Evolutionary conservation across 2,329 filamentous ascomycete species (phyloP).

Genomic region (Clarireedia homoeocarpa): DNA sequence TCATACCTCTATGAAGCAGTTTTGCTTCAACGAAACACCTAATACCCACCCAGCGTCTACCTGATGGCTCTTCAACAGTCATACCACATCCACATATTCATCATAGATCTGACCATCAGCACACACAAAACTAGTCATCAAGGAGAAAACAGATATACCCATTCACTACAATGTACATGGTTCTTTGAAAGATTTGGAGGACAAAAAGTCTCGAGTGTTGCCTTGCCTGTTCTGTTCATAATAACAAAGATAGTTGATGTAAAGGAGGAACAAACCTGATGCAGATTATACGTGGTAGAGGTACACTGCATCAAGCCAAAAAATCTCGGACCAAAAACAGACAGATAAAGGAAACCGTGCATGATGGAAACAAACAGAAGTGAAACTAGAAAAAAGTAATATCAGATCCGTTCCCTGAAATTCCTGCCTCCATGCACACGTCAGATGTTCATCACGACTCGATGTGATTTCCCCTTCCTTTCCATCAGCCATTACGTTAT

Average conservation of each 20-base stretch:
- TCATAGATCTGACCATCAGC: no score
- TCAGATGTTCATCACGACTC: slow-evolving; percentile 21
- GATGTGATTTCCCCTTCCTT: slow-evolving; percentile 11
- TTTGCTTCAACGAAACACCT: no score
- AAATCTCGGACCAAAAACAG: slow-evolving; percentile 4
- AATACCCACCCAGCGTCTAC: no score
- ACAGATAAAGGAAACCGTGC: slow-evolving; percentile 7
- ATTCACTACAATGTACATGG: slow-evolving; percentile 4
- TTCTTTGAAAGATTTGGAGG: not conserved
- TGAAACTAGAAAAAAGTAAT: slow-evolving; percentile 9
- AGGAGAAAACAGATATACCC: not conserved
- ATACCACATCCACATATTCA: no score
- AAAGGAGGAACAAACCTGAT: not conserved
- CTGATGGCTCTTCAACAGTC: no score
- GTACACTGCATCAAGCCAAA: slow-evolving; percentile 4
- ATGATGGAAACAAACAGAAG: slow-evolving; percentile 10
- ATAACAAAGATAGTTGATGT: slow-evolving; percentile 14
- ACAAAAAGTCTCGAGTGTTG: slow-evolving; percentile 9
- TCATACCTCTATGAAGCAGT: no score
- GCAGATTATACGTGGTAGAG: no score
- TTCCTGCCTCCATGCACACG: slow-evolving; percentile 22
- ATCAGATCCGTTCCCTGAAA: slow-evolving; percentile 4
- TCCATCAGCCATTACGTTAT: slow-evolving; percentile 26
- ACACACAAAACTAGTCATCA: not conserved
- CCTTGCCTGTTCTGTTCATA: slow-evolving; percentile 10